Conservation (phyloP, 306 rosid genomes). For the Cucurbita moschata region DNA sequence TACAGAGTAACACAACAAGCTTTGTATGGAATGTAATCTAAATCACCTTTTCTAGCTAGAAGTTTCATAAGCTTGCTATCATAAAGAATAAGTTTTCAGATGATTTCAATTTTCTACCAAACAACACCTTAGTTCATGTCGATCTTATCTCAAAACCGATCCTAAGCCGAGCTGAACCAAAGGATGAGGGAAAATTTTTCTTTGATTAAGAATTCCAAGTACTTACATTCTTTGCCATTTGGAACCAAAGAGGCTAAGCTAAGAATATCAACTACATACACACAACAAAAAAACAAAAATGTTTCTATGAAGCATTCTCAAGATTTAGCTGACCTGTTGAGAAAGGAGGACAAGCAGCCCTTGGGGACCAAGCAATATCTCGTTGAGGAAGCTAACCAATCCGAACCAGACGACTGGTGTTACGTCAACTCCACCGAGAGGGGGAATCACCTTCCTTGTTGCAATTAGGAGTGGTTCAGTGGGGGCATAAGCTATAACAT, state of each 20-base stretch:
- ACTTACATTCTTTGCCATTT: neutral
- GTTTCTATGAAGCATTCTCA: neutral
- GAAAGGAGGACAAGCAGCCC: constrained; percentile 87
- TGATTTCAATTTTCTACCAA: neutral
- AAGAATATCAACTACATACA: neutral
- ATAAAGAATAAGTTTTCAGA: neutral
- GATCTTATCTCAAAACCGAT: neutral
- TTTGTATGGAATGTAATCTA: neutral
- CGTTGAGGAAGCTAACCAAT: constrained; percentile 72
- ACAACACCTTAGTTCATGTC: neutral
- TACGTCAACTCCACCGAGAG: constrained; percentile 86
- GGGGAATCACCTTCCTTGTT: constrained; percentile 80
- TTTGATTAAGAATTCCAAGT: neutral
- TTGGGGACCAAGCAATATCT: constrained; percentile 93
- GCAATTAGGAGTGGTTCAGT: constrained; percentile 70
- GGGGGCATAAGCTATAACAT: constrained; percentile 78
- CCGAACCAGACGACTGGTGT: constrained; percentile 97
- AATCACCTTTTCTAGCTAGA: neutral
- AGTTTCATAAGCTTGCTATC: neutral
- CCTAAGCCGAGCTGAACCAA: neutral
- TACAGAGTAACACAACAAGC: neutral
- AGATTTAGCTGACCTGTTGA: constrained; percentile 36
- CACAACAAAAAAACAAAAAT: neutral
- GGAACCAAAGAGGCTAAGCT: neutral
- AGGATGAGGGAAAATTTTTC: neutral